Conservation (phyloP, 2,329 filamentous ascomycete genomes). For the Sclerotinia sclerotiorum region DNA sequence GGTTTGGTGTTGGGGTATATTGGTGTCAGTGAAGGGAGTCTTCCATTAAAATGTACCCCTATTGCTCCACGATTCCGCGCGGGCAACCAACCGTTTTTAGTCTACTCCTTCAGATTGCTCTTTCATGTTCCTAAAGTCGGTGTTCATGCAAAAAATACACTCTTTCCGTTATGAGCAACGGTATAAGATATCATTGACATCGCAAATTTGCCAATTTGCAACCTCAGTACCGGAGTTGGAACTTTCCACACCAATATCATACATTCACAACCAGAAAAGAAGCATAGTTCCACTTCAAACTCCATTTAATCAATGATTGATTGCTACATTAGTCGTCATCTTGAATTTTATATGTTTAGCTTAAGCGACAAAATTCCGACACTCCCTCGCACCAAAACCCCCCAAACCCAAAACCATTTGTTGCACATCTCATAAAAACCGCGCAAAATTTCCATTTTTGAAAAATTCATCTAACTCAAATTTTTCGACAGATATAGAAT, state of each 20-base stretch:
- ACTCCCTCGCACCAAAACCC: background rate
- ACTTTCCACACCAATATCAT: background rate
- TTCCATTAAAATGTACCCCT: background rate
- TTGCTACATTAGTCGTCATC: background rate
- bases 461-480: background rate
- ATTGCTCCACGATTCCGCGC: no score
- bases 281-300: background rate
- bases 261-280: background rate
- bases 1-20: no score
- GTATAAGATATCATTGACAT: background rate
- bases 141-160: accelerated
- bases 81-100: background rate
- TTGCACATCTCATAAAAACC: background rate
- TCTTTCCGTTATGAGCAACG: background rate
- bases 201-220: background rate
- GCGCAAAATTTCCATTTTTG: background rate
- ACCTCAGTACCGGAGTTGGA: background rate
- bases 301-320: background rate
- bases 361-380: background rate
- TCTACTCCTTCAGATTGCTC: background rate
- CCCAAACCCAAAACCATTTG: background rate
- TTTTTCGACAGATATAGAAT: background rate
- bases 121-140: background rate
- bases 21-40: background rate
- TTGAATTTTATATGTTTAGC: background rate